Conservation (phyloP, 148 eudicot species). For the Cornus florida region DNA sequence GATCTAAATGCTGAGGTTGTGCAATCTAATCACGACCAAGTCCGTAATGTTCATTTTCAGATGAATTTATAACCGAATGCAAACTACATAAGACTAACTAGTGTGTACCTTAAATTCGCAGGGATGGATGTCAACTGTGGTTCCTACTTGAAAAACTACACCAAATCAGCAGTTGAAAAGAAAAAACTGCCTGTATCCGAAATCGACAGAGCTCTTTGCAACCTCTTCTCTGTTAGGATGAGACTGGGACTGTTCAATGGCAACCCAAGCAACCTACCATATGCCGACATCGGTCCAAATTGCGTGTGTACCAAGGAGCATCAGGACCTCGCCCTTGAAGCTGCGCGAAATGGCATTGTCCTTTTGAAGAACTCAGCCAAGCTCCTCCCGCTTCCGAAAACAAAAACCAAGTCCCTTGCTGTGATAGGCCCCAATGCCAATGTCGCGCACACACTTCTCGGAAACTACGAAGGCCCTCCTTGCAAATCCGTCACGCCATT, state of each 20-base stretch:
- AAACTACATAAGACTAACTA: background rate
- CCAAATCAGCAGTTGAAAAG: slow-evolving; percentile 70
- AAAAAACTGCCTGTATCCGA: slow-evolving; percentile 47
- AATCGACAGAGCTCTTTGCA: slow-evolving; percentile 75
- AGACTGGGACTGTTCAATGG: slow-evolving; percentile 79
- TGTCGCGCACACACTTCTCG: slow-evolving; percentile 42
- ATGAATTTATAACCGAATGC: background rate
- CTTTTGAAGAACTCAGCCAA: slow-evolving; percentile 60
- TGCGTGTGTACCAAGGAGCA: slow-evolving; percentile 59
- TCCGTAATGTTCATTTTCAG: too few relatives aligned
- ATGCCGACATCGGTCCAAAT: slow-evolving; percentile 47
- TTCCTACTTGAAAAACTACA: slow-evolving; percentile 53
- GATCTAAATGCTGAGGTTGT: too few relatives aligned
- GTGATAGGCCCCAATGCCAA: slow-evolving; percentile 88
- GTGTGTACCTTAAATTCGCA: slow-evolving; percentile 10
- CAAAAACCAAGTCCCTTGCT: slow-evolving; percentile 48
- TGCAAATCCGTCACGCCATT: slow-evolving; percentile 51
- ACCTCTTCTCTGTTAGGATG: slow-evolving; percentile 74
- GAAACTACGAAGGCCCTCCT: slow-evolving; percentile 82
- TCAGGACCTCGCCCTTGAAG: slow-evolving; percentile 66
- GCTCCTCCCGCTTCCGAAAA: slow-evolving; percentile 61
- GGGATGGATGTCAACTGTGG: slow-evolving; percentile 97
- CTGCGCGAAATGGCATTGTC: slow-evolving; percentile 73
- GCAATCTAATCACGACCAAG: too few relatives aligned
- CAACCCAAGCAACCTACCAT: slow-evolving; percentile 40